Conservation (phyloP, 2,329 filamentous ascomycete genomes). For the Colletotrichum tropicale region DNA sequence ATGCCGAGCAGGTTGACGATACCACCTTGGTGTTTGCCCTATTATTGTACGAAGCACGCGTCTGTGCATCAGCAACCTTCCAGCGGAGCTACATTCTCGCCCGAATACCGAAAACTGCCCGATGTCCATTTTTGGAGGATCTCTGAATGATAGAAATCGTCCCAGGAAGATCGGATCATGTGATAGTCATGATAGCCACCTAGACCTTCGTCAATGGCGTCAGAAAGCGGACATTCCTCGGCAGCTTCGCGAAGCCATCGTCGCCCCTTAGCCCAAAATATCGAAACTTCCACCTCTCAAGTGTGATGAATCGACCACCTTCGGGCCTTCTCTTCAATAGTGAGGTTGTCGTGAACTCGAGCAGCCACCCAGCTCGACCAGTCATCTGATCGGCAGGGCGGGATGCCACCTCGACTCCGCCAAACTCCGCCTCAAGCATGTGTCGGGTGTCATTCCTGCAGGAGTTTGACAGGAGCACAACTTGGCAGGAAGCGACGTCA, state of each 20-base stretch:
- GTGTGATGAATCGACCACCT: neutral
- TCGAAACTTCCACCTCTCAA: neutral
- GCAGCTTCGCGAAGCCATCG: neutral
- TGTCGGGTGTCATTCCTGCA: neutral
- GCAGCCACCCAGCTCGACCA: neutral
- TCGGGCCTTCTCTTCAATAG: neutral
- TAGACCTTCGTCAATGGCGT: neutral
- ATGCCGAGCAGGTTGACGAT: neutral
- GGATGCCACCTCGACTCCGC: slow-evolving; percentile 7
- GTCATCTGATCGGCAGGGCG: slow-evolving; percentile 3
- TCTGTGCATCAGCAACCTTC: fast-evolving
- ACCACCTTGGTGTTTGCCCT: fast-evolving
- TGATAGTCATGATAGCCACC: neutral
- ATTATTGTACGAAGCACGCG: neutral
- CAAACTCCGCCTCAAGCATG: slow-evolving; percentile 1
- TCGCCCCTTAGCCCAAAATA: neutral
- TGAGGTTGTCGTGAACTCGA: neutral
- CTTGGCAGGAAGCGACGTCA: neutral
- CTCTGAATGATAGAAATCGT: neutral
- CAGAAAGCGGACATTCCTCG: neutral
- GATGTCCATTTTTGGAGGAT: neutral
- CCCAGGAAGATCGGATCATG: neutral
- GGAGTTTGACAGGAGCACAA: neutral
- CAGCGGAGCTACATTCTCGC: neutral
- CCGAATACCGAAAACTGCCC: neutral